Evolutionary conservation across 1,139 yeast genomes (phyloP).

Genomic region (Scheffersomyces parashehatae): DNA sequence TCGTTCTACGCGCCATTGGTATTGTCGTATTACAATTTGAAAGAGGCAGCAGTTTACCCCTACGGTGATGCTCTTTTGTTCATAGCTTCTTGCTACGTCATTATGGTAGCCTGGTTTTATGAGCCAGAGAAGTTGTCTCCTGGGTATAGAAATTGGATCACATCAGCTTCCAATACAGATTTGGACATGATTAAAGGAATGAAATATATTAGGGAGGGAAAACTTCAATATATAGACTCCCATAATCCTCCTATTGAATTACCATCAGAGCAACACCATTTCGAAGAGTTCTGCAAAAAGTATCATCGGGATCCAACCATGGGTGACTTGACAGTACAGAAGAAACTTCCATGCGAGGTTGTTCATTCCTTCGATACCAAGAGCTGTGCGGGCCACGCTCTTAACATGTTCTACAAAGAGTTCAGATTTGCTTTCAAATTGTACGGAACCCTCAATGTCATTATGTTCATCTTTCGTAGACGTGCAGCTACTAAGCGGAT

Average conservation of each 20-base stretch:
- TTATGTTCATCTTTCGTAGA: constrained; percentile 11
- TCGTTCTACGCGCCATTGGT: constrained; percentile 10
- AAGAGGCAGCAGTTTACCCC: constrained; percentile 10
- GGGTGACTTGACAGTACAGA: constrained; percentile 24
- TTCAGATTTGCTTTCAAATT: constrained; percentile 32
- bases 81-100: constrained; percentile 23
- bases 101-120: constrained; percentile 43
- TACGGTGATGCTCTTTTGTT: constrained; percentile 17
- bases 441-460: constrained; percentile 24
- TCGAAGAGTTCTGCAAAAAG: constrained; percentile 23
- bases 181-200: constrained; percentile 31
- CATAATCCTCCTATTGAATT: constrained; percentile 5
- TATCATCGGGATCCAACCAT: constrained; percentile 22
- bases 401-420: constrained; percentile 34
- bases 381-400: constrained; percentile 38
- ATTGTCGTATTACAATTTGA: constrained; percentile 2
- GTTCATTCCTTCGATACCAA: constrained; percentile 34
- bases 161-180: constrained; percentile 42
- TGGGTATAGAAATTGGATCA: constrained; percentile 42
- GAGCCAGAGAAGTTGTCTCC: constrained; percentile 34
- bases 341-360: constrained; percentile 37
- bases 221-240: constrained; percentile 26
- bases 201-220: constrained; percentile 22
- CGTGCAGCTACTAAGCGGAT: constrained; percentile 9
- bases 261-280: constrained; percentile 19